A percentile compares a stretch with the other conserved stretches of the same genome.
These are phyloP conservation scores for Hemisphaericaspora subhashii DNA, from an alignment of 1,139 yeast genomes.

Conservation along the genomic window DNA sequence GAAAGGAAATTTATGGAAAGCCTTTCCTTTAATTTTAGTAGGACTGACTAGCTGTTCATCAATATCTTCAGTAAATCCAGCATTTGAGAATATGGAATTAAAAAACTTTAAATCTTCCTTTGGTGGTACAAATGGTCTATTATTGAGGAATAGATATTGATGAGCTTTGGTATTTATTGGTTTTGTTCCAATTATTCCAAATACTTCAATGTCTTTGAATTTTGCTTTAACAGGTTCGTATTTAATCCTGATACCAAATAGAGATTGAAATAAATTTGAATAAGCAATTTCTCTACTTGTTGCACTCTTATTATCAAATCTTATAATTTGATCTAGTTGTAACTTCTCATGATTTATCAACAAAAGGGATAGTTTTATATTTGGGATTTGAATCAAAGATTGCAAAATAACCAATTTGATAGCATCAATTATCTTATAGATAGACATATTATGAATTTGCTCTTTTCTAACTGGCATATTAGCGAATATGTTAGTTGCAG, in stretches of 20 bases:
- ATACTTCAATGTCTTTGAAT: slow-evolving; percentile 24
- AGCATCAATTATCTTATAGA: slow-evolving; percentile 24
- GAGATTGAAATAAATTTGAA: slow-evolving; percentile 8
- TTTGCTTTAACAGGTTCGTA: slow-evolving; percentile 22
- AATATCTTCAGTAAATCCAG: slow-evolving; percentile 8
- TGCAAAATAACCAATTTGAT: slow-evolving; percentile 36
- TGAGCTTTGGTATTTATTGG: slow-evolving; percentile 32
- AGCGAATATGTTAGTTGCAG: slow-evolving; percentile 49
- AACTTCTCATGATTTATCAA: slow-evolving; percentile 11
- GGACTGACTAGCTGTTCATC: slow-evolving; percentile 1
- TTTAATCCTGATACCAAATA: slow-evolving; percentile 8
- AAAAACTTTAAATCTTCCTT: slow-evolving; percentile 25
- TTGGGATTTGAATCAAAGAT: slow-evolving; percentile 28
- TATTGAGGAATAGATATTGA: slow-evolving; percentile 52
- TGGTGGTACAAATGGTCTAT: slow-evolving; percentile 27
- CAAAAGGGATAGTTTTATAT: slow-evolving; percentile 22
- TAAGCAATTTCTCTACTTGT: background rate
- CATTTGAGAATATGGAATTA: slow-evolving; percentile 24
- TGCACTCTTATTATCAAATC: slow-evolving; percentile 1
- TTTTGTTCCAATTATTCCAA: slow-evolving; percentile 29
- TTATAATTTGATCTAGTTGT: slow-evolving; percentile 9
- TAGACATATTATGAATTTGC: slow-evolving; percentile 23
- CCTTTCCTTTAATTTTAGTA: slow-evolving; percentile 10
- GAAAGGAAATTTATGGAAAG: slow-evolving; percentile 28
- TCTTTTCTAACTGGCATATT: slow-evolving; percentile 58